Percentiles rank a stretch among this genome's conserved stretches.
These are phyloP conservation scores for Silene uniflora DNA, from an alignment of 148 eudicot genomes.

Conservation along the genomic window DNA sequence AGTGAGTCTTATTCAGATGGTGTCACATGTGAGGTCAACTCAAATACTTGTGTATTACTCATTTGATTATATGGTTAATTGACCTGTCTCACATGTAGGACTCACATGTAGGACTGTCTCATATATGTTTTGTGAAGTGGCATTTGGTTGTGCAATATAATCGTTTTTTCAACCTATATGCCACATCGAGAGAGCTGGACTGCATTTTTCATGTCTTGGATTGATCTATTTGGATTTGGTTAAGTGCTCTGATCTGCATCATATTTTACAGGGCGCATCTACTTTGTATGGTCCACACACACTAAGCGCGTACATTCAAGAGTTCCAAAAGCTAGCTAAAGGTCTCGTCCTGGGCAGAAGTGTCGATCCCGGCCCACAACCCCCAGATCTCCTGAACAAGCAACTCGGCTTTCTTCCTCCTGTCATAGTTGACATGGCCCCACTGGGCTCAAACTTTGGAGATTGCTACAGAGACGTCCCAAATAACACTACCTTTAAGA, in stretches of 20 bases:
- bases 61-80: not conserved
- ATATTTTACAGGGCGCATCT: constrained; percentile 73
- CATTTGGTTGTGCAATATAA: not conserved
- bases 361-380: constrained; percentile 70
- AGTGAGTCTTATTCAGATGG: too few relatives aligned
- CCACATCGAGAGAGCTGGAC: not conserved
- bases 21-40: too few relatives aligned
- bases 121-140: not conserved
- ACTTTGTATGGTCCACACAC: constrained; percentile 93
- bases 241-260: not conserved
- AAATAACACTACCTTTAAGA: constrained; percentile 57
- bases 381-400: constrained; percentile 77
- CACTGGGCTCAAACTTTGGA: constrained; percentile 63
- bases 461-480: constrained; percentile 57
- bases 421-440: constrained; percentile 62
- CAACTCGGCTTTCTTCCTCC: constrained; percentile 80
- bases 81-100: not conserved
- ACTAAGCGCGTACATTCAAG: constrained; percentile 82
- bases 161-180: not conserved
- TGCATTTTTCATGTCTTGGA: not conserved
- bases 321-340: constrained; percentile 70
- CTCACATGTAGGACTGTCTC: too few relatives aligned
- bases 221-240: not conserved
- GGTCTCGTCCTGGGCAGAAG: constrained; percentile 49
- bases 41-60: not conserved